Base-by-base conservation (phyloP, 2,329 filamentous ascomycete genomes). In the Mycosphaerella arachidis region DNA sequence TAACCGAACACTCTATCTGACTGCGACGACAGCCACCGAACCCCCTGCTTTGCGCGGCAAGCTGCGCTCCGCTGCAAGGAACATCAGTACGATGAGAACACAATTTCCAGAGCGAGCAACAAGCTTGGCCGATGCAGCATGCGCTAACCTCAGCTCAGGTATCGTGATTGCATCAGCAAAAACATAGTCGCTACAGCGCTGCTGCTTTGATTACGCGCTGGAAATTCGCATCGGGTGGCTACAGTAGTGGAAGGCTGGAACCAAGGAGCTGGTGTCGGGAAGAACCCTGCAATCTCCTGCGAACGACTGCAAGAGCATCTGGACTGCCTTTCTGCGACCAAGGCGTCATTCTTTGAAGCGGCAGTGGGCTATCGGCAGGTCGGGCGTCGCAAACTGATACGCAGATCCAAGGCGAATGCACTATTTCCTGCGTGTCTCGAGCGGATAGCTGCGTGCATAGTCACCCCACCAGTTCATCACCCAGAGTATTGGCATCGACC, bases 271-370 rank as follows among this genome's bases (percentile, higher is more conserved):
- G 66, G 63, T 65, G 61, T 65, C 69, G 64, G 68, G 61, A 66
- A 68, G 57, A 67, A 68, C 65, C 71, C 70, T 73, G 71, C 70
- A 72, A 73, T 72, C 69, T 73, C 70, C 70, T 72, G 70, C 70
- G 71, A 73, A 73, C 71, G 67, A 67, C 68, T 71, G 70, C 69
- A 67, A 63, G 63, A 65, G 53, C 64, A 64, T 58, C 64, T 59
- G 64, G 61, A 66, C 59, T 64, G 60, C 60, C 62, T 51, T 58
- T 63, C 58, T 57, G 60, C 51, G 61, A 53, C 59, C 53, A 57
- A 60, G 62, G 60, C 57, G 63, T 65, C 50, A 45, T 66, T 61
- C 63, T 63, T 67, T 63, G 63, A 63, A 40, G 45, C 58, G 55
- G 53, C 61, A 53, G 62, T 57, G 48, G 54, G 58, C 53, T 62